These are phyloP conservation scores for Plasmodium gonderi DNA, from an alignment of 169 alveolate species.

Conservation along the genomic window DNA sequence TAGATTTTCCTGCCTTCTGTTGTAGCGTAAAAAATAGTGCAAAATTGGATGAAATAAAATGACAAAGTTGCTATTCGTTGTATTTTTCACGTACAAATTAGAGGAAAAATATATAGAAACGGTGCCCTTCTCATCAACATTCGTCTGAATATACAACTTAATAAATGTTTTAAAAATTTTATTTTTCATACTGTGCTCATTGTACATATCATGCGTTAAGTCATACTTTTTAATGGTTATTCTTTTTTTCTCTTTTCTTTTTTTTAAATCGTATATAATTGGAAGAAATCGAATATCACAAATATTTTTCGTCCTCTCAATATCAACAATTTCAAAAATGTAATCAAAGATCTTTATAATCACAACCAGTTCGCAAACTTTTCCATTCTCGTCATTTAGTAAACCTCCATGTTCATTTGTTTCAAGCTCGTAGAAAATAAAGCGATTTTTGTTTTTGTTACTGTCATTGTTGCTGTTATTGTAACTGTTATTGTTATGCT, in stretches of 20 bases:
- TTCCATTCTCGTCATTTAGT: constrained; percentile 57
- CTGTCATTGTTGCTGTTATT: neutral
- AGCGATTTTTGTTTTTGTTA: constrained; percentile 27
- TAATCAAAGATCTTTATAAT: constrained; percentile 44
- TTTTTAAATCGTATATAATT: constrained; percentile 44
- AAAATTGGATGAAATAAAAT: constrained; percentile 34
- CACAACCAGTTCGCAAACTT: constrained; percentile 45
- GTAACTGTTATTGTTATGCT: neutral
- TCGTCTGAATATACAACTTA: constrained; percentile 49
- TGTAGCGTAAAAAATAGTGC: constrained; percentile 14
- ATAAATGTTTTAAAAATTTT: constrained; percentile 55
- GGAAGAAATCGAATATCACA: constrained; percentile 60
- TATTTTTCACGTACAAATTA: constrained; percentile 28
- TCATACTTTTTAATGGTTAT: constrained; percentile 51
- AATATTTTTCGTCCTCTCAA: constrained; percentile 42
- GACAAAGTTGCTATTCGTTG: constrained; percentile 34
- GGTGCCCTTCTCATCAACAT: constrained; percentile 54
- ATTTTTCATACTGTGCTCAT: constrained; percentile 36
- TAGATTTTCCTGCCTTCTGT: neutral
- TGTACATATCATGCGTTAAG: constrained; percentile 26
- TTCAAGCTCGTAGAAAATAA: constrained; percentile 18
- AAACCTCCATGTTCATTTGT: constrained; percentile 60
- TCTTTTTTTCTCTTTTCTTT: constrained; percentile 21
- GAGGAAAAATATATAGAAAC: constrained; percentile 59
- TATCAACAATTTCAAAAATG: constrained; percentile 38